phyloP scores from a whole-genome alignment of 345 rosid genomes.

The Lepidium africanum region DNA sequence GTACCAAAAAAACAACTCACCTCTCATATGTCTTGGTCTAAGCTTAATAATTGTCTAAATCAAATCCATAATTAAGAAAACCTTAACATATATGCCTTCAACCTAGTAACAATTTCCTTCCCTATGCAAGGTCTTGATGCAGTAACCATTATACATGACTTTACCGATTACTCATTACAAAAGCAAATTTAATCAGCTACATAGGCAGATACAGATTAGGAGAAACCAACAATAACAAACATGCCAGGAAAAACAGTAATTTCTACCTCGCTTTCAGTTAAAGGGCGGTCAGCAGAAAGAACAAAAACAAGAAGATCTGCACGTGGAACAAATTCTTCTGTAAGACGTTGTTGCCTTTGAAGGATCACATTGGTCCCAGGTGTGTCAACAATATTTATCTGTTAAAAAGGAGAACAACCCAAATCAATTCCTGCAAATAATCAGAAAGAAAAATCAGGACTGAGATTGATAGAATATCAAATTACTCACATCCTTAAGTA shows the following conservation, averaged over 20 bases:
- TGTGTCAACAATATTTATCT: conserved; percentile 90
- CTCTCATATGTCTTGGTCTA: not conserved
- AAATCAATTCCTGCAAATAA: conserved; percentile 10
- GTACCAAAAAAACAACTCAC: not conserved
- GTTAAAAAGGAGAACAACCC: conserved; percentile 25
- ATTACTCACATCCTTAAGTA: conserved; percentile 78
- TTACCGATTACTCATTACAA: not conserved
- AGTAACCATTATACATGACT: conserved; percentile 2
- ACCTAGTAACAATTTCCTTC: not conserved
- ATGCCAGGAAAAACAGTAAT: not conserved
- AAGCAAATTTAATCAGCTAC: not conserved
- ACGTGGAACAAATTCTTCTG: conserved; percentile 95
- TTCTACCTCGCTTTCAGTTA: conserved; percentile 95
- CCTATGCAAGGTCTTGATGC: conserved; percentile 10
- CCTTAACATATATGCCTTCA: not conserved
- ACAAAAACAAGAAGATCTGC: conserved; percentile 93
- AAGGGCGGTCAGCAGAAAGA: conserved; percentile 92
- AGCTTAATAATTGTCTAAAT: not conserved
- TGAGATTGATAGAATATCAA: not conserved
- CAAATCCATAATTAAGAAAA: not conserved
- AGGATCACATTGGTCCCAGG: conserved; percentile 98
- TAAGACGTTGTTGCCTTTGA: conserved; percentile 87
- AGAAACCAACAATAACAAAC: conserved; percentile 6
- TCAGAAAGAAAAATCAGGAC: not conserved
- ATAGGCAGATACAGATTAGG: not conserved